Conservation (phyloP, 495 filamentous ascomycete genomes). For the Tuber brumale region DNA sequence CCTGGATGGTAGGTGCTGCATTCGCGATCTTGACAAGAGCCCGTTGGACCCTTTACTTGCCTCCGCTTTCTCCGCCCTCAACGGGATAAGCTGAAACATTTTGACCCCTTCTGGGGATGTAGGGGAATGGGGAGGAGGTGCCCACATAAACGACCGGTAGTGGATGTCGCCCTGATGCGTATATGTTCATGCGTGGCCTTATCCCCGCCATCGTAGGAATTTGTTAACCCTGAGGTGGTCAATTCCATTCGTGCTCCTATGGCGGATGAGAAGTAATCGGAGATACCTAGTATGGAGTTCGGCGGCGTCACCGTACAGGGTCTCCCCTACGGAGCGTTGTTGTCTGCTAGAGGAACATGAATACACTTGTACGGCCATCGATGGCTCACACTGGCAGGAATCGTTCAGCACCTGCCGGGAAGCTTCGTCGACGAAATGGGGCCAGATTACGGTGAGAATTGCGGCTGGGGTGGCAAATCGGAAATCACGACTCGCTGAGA, state of each 20-base stretch:
- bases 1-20: background rate
- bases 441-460: background rate
- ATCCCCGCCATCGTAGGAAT: background rate
- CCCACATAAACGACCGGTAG: background rate
- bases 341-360: constrained; percentile 1
- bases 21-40: background rate
- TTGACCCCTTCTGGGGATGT: background rate
- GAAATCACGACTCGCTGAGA: background rate
- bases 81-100: background rate
- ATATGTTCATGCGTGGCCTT: constrained; percentile 3
- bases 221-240: background rate
- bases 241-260: background rate
- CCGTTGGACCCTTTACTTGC: background rate
- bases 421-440: background rate
- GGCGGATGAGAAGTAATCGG: background rate
- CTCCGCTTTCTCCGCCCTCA: constrained; percentile 2
- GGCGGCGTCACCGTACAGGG: constrained; percentile 3
- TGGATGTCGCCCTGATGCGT: background rate
- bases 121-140: background rate
- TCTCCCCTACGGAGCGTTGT: background rate
- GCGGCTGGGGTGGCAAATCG: background rate
- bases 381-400: constrained; percentile 5
- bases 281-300: background rate
- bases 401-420: background rate
- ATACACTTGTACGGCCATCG: background rate